Conservation (phyloP, 306 rosid species). For the Citrullus colocynthis region DNA sequence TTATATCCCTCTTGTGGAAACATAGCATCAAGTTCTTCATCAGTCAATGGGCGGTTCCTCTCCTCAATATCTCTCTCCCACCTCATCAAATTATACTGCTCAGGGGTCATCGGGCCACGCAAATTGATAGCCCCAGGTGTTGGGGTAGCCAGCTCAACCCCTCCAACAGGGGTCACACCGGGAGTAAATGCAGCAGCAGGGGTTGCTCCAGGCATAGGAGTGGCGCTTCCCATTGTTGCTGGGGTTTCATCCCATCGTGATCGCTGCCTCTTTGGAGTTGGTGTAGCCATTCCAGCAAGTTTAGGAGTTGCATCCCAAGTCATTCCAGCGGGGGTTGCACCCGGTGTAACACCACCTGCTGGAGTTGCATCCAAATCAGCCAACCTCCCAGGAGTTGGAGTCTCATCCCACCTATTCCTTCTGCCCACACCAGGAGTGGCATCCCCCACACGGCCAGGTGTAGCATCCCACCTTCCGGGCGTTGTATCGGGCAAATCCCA, state of each 20-base stretch:
- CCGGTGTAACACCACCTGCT: constrained; percentile 51
- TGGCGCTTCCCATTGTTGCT: constrained; percentile 57
- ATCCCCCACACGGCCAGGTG: constrained; percentile 49
- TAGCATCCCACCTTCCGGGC: constrained; percentile 61
- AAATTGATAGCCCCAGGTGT: constrained; percentile 49
- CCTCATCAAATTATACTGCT: constrained; percentile 59
- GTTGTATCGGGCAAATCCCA: constrained; percentile 57
- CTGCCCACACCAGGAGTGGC: constrained; percentile 45
- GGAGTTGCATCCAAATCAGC: constrained; percentile 61
- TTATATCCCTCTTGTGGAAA: constrained; percentile 71
- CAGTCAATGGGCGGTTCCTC: constrained; percentile 60
- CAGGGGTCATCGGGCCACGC: constrained; percentile 53
- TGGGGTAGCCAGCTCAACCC: constrained; percentile 51
- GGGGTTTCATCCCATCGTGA: constrained; percentile 82
- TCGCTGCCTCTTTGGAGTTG: constrained; percentile 57
- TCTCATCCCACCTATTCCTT: constrained; percentile 75
- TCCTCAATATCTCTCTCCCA: constrained; percentile 82
- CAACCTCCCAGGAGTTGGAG: constrained; percentile 56
- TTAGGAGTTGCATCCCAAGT: constrained; percentile 74
- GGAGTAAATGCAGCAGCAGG: constrained; percentile 64
- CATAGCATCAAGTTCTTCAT: constrained; percentile 65
- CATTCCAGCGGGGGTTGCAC: constrained; percentile 74
- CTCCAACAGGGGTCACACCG: constrained; percentile 66
- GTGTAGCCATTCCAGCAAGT: constrained; percentile 57
- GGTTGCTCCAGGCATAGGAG: constrained; percentile 52